A percentile compares a stretch with the other conserved stretches of the same genome.
Conservation (phyloP, 805 yeast genomes). For the Teunomyces panamensis region DNA sequence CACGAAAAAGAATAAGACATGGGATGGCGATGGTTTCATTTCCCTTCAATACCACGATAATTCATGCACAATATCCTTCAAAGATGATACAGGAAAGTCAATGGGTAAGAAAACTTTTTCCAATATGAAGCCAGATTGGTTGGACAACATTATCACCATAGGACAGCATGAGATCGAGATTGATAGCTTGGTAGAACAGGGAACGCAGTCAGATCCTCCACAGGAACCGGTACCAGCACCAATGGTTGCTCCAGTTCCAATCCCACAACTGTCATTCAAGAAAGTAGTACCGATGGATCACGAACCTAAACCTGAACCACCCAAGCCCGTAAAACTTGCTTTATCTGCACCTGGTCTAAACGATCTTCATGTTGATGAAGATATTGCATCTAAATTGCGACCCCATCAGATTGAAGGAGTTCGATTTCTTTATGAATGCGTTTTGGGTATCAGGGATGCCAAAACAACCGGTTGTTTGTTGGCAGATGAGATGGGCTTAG, state of each 20-base stretch:
- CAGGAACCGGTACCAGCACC: neutral
- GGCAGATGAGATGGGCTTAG: conserved; percentile 98
- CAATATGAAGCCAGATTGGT: conserved; percentile 8
- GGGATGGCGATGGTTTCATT: conserved; percentile 90
- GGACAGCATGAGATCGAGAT: conserved; percentile 65
- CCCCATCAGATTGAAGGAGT: conserved; percentile 89
- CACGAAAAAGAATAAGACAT: conserved; percentile 77
- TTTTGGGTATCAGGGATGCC: conserved; percentile 61
- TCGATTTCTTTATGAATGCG: conserved; percentile 73
- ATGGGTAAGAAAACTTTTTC: conserved; percentile 9
- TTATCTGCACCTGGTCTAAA: neutral
- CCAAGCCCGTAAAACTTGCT: neutral
- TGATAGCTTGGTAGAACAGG: conserved; percentile 42
- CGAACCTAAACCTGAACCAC: neutral
- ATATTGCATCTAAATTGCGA: conserved; percentile 52
- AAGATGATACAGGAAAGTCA: conserved; percentile 8
- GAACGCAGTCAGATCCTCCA: neutral
- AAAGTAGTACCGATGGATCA: neutral
- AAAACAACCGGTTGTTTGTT: conserved; percentile 69
- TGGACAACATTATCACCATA: conserved; percentile 38
- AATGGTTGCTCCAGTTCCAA: neutral
- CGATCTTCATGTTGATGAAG: conserved; percentile 48
- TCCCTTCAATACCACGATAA: conserved; percentile 13
- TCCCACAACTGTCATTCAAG: neutral
- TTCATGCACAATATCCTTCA: conserved; percentile 6